Evolutionary conservation across 768 basidiomycete species (phyloP), one percentile per base, ranked within the genome.

Genomic region (Serendipita sp.): DNA sequence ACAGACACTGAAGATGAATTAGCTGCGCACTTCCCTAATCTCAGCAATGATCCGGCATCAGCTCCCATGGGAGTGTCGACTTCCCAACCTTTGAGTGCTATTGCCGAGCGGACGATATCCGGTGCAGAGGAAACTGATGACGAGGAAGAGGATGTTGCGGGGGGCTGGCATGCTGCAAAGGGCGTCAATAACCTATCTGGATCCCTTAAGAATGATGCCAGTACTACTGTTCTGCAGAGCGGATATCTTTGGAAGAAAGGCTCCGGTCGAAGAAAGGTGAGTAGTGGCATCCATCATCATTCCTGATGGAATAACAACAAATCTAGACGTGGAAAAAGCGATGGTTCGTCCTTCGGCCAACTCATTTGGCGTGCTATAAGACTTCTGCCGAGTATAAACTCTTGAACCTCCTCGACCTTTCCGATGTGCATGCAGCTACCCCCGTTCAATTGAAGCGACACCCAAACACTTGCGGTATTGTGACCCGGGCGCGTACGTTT

Each of bases 181-280:
- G 74, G 72, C 32, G 73, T 52, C 18, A 34, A 52, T 16, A 5
- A 52, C 32, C 41, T 13, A 7, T 52, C 76, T 48, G 79, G 78
- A 65, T 41, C 13, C 5, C 41, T 83, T 2, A 75, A 77, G 11
- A 85, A 85, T 65, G 86, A 71, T 44, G 69, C 86, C 71, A 82
- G 79, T 36, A 65, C 67, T 66, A 69, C 73, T 56, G 84, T 89
- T 46, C 80, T 95, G 72, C 95, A 93, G 76, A 83, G 88, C 28
- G 96, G 95, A 1, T 98, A 96, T 77, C 77, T 98, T 63, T 89
- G 86, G 84, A 99, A 99, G 83, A 98, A 98, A 79, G 95, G 95
- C 69, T 60, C 56, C 35, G 91, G 96, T 75, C 82, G 92, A 65
- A 79, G 96, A 74, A 97, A 97, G 88, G 95, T 95, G 44, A 23